These are phyloP conservation scores for Claviceps sp. DNA, from an alignment of 2,329 filamentous ascomycete species.

Conservation along the genomic window DNA sequence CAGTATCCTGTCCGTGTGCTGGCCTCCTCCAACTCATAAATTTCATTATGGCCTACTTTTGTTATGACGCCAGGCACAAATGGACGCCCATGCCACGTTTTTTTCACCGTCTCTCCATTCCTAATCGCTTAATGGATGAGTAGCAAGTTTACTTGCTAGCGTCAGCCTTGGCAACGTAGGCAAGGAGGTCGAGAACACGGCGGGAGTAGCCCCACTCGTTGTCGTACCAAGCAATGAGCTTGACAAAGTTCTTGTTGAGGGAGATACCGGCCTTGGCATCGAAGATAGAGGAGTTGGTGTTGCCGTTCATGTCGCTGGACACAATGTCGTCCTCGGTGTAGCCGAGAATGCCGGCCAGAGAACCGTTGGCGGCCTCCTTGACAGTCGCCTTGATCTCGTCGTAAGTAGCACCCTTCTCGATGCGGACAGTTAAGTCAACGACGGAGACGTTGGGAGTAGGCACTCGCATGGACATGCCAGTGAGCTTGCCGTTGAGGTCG, in stretches of 20 bases:
- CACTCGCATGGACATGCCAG: slow-evolving; percentile 99
- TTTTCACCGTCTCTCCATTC: neutral
- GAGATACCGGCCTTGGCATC: slow-evolving; percentile 98
- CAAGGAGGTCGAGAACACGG: slow-evolving; percentile 73
- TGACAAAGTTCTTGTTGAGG: slow-evolving; percentile 97
- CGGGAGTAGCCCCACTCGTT: slow-evolving; percentile 99
- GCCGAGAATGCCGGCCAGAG: slow-evolving; percentile 79
- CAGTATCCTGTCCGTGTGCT: neutral
- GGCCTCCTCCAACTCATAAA: neutral
- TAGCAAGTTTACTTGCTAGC: slow-evolving; percentile 31
- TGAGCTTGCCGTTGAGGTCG: slow-evolving; percentile 96
- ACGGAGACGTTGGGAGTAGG: slow-evolving; percentile 98
- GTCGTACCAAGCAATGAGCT: slow-evolving; percentile 97
- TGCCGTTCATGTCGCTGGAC: slow-evolving; percentile 85
- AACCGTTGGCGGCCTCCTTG: slow-evolving; percentile 73
- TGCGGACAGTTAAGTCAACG: slow-evolving; percentile 87
- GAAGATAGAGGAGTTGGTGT: slow-evolving; percentile 92
- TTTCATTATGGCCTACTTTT: neutral
- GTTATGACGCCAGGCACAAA: neutral
- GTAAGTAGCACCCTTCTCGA: slow-evolving; percentile 80
- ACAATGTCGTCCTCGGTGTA: slow-evolving; percentile 98
- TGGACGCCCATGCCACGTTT: neutral
- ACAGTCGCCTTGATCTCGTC: slow-evolving; percentile 87
- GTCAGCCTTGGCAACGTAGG: slow-evolving; percentile 70
- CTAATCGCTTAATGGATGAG: neutral